A percentile compares a stretch with the other conserved stretches of the same genome.
phyloP scores from a whole-genome alignment of 73 alveolate species.

The Tetrahymena thermophila region DNA sequence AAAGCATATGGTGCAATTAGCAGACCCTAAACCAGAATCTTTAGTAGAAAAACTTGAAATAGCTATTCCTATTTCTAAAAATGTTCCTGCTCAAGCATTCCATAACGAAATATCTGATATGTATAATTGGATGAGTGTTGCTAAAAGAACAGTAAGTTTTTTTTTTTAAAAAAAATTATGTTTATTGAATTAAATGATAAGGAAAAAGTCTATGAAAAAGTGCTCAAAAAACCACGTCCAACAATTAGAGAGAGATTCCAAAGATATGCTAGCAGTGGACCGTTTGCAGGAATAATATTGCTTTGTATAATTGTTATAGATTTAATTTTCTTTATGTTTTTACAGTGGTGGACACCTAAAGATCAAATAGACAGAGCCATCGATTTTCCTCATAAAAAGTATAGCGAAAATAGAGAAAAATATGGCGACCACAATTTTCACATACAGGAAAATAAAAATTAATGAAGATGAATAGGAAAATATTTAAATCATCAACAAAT shows the following conservation, averaged over 20 bases:
- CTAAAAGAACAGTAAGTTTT: conserved; percentile 65
- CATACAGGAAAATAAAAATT: neutral
- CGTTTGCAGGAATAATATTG: conserved; percentile 31
- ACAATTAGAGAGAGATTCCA: conserved; percentile 58
- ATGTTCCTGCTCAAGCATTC: conserved; percentile 34
- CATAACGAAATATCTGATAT: conserved; percentile 69
- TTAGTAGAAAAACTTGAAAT: conserved; percentile 27
- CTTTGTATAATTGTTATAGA: conserved; percentile 27
- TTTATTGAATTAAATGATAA: neutral
- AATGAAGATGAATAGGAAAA: neutral
- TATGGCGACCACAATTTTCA: conserved; percentile 45
- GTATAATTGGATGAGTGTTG: conserved; percentile 95
- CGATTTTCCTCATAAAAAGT: conserved; percentile 33
- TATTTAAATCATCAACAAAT: too few relatives aligned
- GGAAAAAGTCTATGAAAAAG: conserved; percentile 85
- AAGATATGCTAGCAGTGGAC: conserved; percentile 63
- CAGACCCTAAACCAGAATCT: conserved; percentile 44
- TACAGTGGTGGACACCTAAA: conserved; percentile 22
- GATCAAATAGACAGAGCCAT: conserved; percentile 41
- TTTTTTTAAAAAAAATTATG: neutral
- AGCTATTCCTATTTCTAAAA: conserved; percentile 43
- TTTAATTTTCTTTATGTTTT: conserved; percentile 11
- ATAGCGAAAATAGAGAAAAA: conserved; percentile 29
- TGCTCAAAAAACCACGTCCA: conserved; percentile 53
- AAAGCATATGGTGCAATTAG: conserved; percentile 84